phyloP scores from a whole-genome alignment of 345 rosid genomes.

The Diplotaxis tenuifolia region DNA sequence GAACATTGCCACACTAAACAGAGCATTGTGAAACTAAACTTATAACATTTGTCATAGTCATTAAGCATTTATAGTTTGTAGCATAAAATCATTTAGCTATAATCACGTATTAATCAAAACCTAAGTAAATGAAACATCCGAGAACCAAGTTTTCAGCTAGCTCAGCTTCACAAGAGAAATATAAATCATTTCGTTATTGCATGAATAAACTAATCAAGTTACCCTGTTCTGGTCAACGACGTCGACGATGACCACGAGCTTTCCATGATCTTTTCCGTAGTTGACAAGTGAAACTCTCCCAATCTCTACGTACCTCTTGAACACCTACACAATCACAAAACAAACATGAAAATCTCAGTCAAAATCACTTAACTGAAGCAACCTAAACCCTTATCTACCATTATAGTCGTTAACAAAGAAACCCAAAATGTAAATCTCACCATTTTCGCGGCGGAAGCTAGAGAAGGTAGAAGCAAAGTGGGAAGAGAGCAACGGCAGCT shows the following conservation, averaged over 20 bases:
- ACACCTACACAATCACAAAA: slow-evolving; percentile 46
- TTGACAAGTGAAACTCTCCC: slow-evolving; percentile 90
- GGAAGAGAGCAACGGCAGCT: slow-evolving; percentile 1
- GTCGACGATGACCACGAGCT: slow-evolving; percentile 88
- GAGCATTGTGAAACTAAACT: not conserved
- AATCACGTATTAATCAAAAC: not conserved
- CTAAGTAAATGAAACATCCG: no score
- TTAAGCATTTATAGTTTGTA: not conserved
- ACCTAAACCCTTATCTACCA: not conserved
- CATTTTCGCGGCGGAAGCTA: slow-evolving; percentile 26
- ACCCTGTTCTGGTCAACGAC: slow-evolving; percentile 90
- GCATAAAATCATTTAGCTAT: not conserved
- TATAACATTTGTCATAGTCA: no score
- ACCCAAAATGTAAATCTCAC: slow-evolving; percentile 18
- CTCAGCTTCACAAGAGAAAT: not conserved
- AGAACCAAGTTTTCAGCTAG: not conserved
- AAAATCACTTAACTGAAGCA: not conserved
- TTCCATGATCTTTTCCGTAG: slow-evolving; percentile 84
- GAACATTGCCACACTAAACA: not conserved
- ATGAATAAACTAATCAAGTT: not conserved
- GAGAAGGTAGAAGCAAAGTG: slow-evolving; percentile 3
- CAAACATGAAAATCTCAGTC: not conserved
- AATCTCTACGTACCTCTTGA: slow-evolving; percentile 93
- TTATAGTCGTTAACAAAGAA: not conserved
- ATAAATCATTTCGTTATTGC: not conserved